Evolutionary conservation across 805 yeast genomes (phyloP), one percentile per base, ranked within the genome.

Genomic region (Metschnikowia kunwiensis): DNA sequence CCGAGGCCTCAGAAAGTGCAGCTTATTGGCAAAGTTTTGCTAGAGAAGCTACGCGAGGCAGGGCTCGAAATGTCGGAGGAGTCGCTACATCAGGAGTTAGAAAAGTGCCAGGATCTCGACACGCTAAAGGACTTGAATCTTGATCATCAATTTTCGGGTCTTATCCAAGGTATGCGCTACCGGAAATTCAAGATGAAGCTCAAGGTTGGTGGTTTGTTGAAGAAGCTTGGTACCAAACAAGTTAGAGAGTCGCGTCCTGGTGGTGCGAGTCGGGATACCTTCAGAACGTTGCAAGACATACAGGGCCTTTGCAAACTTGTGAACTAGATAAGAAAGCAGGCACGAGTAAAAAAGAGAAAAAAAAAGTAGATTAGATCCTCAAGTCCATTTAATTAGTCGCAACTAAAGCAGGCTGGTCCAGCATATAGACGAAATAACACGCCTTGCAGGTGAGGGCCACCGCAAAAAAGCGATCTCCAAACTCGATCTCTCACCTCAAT

Each of bases 91-190:
- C 15, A 30, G 12, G 34, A 33, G 9, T 22, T 44, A 12, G 17
- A 22, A 3, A 9, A 17, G 24, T 44, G 47, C 23, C 15, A 17
- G 18, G 47, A 44, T 20, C 33, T 31, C 11, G 36, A 34, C 7
- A 15, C 27, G 5, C 27, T 36, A 11, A 19, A 28, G 5, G 47
- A 44, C 21, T 22, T 38, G 17, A 23, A 23, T n/a, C 32, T 42
- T 11, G 37, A 32, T 13, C 16, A 20, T 14, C 20, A 32, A 20
- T 38, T 38, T 12, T 3, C 24, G 6, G 27, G 36, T 8, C 13
- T 32, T 11, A 27, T 27, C 4, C 41, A 22, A 18, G 7, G 24
- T 15, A 27, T 36, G 20, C 25, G 30, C 29, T 36, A 28, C 15
- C 26, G 16, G 26, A 28, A 27, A 17, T 37, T 37, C 29, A 32